These are phyloP conservation scores for Pouteria glomerata DNA, from an alignment of 148 eudicot species.

Conservation along the genomic window DNA sequence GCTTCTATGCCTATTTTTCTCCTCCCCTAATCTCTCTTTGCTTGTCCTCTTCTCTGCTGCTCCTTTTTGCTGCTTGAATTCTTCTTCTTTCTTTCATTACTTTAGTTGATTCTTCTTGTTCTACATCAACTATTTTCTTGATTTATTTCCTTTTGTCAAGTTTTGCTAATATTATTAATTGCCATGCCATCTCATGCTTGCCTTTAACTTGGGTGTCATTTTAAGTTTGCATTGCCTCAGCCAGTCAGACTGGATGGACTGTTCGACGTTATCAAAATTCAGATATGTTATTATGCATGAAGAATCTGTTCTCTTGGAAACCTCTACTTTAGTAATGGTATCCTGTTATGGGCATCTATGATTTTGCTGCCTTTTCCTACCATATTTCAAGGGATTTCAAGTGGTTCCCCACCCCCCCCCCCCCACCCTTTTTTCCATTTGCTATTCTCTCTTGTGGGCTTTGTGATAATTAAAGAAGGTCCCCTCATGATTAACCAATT, in stretches of 20 bases:
- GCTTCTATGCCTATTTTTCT: too few relatives aligned
- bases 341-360: neutral
- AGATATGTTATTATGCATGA: neutral
- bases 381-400: neutral
- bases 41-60: too few relatives aligned
- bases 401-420: too few relatives aligned
- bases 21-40: too few relatives aligned
- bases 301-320: neutral
- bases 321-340: neutral
- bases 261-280: neutral
- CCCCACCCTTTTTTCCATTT: too few relatives aligned
- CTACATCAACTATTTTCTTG: neutral
- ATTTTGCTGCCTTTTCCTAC: neutral
- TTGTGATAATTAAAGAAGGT: too few relatives aligned
- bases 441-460: too few relatives aligned
- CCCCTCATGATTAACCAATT: too few relatives aligned
- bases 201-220: neutral
- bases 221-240: neutral
- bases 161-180: neutral
- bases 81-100: too few relatives aligned
- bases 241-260: neutral
- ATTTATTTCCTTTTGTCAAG: neutral
- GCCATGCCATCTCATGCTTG: neutral
- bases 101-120: too few relatives aligned
- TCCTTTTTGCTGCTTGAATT: too few relatives aligned